A percentile compares a stretch with the other conserved stretches of the same genome.
Conservation (phyloP, 2,329 filamentous ascomycete genomes). For the Coniochaeta sp. region DNA sequence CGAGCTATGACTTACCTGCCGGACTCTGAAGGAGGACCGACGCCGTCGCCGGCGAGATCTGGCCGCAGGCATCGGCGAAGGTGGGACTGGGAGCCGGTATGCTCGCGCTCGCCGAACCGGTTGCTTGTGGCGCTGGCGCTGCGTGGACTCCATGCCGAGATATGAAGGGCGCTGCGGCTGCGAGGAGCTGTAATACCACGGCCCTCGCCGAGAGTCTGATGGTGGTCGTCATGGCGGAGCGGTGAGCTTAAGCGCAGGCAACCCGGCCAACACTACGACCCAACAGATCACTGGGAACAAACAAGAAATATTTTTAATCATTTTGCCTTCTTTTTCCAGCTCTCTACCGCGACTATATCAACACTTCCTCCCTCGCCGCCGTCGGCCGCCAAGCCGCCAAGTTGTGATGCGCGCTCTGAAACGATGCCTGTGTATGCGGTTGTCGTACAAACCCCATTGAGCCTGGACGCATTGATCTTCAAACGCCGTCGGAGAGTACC, state of each 20-base stretch:
- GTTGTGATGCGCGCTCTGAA: not conserved
- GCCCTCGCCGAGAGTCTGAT: not conserved
- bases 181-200: not conserved
- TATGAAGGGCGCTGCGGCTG: not conserved
- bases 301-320: not conserved
- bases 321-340: not conserved
- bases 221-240: not conserved
- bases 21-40: constrained; percentile 12
- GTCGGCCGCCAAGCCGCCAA: not conserved
- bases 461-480: not conserved
- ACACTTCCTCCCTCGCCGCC: not conserved
- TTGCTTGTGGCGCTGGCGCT: constrained; percentile 11
- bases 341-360: not conserved
- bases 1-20: constrained; percentile 8
- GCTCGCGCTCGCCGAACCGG: constrained; percentile 3
- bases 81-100: not conserved
- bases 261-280: not conserved
- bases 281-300: not conserved
- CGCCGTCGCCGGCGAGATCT: constrained; percentile 11
- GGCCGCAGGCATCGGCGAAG: constrained; percentile 16
- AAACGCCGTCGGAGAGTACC: not conserved
- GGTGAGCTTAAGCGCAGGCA: not conserved
- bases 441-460: not conserved
- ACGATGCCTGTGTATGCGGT: not conserved
- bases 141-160: constrained; percentile 9